phyloP scores from a whole-genome alignment of 2,329 filamentous ascomycete species.

The Immersiporthe knoxdaviesiana region DNA sequence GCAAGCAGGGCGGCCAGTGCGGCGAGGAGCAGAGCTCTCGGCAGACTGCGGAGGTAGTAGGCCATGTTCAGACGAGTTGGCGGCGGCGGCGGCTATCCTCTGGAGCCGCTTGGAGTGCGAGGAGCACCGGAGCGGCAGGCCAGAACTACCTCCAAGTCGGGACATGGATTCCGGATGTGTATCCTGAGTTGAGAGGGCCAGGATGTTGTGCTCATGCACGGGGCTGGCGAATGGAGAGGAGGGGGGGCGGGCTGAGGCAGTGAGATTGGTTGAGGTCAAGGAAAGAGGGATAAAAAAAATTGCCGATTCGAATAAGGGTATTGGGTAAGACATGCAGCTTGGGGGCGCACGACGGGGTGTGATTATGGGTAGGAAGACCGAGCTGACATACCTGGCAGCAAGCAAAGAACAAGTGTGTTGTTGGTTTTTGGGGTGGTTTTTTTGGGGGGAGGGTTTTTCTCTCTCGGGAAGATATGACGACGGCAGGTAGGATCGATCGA shows the following conservation, averaged over 20 bases:
- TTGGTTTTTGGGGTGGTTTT: too few relatives aligned
- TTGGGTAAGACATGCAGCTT: conserved; percentile 10
- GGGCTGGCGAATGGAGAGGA: background rate
- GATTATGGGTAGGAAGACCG: background rate
- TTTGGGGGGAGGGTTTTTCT: background rate
- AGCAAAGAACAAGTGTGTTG: background rate
- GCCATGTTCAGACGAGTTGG: conserved; percentile 14
- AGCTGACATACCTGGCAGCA: conserved; percentile 10
- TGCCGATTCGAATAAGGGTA: conserved; percentile 1
- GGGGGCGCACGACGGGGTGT: conserved; percentile 16
- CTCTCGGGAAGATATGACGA: too few relatives aligned
- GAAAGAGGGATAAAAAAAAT: background rate
- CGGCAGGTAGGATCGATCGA: background rate
- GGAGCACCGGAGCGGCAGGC: background rate
- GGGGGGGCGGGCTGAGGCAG: background rate
- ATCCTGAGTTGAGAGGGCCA: background rate
- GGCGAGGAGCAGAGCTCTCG: conserved; percentile 13
- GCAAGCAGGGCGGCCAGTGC: conserved; percentile 17
- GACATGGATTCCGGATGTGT: conserved; percentile 8
- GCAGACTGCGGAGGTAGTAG: background rate
- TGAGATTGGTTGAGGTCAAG: background rate
- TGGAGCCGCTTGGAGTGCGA: conserved; percentile 16
- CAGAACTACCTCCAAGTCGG: conserved; percentile 7
- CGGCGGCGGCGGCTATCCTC: conserved; percentile 5
- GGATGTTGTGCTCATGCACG: conserved; percentile 12